phyloP scores from a whole-genome alignment of 192 early-diverging fungal species.

The Coemansia sp. region DNA sequence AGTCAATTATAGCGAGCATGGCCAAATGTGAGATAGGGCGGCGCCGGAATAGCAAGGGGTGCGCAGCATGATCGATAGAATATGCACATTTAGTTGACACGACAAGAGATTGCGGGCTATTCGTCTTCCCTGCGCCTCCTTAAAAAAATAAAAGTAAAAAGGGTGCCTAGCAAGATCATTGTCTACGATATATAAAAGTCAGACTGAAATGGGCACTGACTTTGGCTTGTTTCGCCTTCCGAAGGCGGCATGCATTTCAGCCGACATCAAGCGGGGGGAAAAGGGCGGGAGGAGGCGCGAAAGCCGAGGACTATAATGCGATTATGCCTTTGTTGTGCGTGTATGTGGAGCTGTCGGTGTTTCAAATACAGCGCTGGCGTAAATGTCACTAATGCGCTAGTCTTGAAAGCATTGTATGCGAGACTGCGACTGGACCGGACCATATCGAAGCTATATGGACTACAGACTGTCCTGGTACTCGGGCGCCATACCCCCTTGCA shows the following conservation, averaged over 20 bases:
- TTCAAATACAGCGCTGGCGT: not conserved
- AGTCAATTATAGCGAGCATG: not conserved
- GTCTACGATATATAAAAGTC: not conserved
- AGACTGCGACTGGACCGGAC: not conserved
- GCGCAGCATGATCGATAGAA: not conserved
- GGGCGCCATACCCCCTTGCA: too few species aligned
- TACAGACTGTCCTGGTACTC: too few species aligned
- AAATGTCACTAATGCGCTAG: not conserved
- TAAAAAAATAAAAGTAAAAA: not conserved
- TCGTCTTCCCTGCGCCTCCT: not conserved
- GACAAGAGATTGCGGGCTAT: not conserved
- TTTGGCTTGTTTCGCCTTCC: not conserved
- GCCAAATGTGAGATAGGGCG: not conserved
- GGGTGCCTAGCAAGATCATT: not conserved
- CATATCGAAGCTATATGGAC: not conserved
- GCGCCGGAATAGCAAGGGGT: not conserved
- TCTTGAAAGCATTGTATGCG: not conserved
- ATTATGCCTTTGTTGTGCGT: not conserved
- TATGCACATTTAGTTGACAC: not conserved
- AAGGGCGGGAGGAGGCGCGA: not conserved
- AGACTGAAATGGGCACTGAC: not conserved
- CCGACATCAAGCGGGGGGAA: conserved; percentile 1
- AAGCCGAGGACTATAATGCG: not conserved
- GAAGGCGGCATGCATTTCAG: not conserved
- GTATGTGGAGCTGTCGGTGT: conserved; percentile 1